Percentiles rank a stretch among this genome's conserved stretches.
Evolutionary conservation across 306 rosid genomes (phyloP).

Genomic region (Prunus kanzakura): DNA sequence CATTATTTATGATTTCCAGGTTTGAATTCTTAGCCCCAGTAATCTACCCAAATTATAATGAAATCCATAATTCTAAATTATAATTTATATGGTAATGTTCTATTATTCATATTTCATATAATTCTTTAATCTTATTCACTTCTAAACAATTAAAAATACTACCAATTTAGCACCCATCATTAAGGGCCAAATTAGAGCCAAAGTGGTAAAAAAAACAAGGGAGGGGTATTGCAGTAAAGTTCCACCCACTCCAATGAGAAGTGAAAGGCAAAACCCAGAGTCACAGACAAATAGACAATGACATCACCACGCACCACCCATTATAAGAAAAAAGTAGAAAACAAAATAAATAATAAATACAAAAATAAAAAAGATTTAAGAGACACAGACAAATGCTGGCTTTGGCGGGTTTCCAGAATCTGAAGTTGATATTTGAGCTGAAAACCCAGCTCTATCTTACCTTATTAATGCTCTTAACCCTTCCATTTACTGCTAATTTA

Average conservation of each 20-base stretch:
- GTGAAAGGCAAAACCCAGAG: neutral
- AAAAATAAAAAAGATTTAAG: conserved; percentile 7
- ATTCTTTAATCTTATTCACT: neutral
- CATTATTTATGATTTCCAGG: neutral
- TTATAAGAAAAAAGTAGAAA: too few species aligned
- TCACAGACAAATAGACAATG: neutral
- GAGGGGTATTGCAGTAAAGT: conserved; percentile 1
- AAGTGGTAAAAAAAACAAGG: neutral
- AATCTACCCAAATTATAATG: neutral
- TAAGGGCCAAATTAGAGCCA: neutral
- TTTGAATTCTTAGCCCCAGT: neutral
- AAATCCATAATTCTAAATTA: neutral
- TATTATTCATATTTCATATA: too few species aligned
- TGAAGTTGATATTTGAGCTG: conserved; percentile 45
- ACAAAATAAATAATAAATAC: neutral
- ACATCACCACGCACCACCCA: neutral
- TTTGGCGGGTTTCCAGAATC: conserved; percentile 45
- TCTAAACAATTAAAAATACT: neutral
- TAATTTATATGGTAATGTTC: too few species aligned
- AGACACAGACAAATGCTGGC: conserved; percentile 13
- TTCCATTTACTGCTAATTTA: conserved; percentile 28
- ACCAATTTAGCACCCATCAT: neutral
- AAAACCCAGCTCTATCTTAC: conserved; percentile 42
- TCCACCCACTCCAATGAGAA: neutral
- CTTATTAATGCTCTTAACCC: conserved; percentile 32